Evolutionary conservation across 495 filamentous ascomycete species (phyloP), one percentile per base, ranked within the genome.

Genomic region (Aspergillus coremiiformis): DNA sequence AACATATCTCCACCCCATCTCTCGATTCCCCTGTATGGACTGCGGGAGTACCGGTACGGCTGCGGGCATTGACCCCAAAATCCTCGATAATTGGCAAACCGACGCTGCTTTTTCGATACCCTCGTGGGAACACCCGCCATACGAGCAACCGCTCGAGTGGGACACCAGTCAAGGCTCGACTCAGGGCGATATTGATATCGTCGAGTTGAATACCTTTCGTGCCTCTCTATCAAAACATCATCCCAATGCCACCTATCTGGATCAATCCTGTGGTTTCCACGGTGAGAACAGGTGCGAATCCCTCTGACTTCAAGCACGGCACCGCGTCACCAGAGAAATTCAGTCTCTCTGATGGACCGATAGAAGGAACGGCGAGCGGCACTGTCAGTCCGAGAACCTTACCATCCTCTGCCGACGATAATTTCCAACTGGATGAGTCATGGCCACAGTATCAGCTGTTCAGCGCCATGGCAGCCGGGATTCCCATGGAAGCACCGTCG

Each of bases 21-120:
- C 39, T 35, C 44, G 30, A 23, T 12, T 57, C 64, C 55, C 65
- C 70, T 73, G 70, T 65, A 75, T 75, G 72, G 72, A 75, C 70
- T 64, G 63, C 61, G 67, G 63, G 68, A 71, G 59, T 57, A 58
- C 66, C 59, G 65, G 61, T 37, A 67, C 67, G 45, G 66, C 67
- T 68, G 65, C 70, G 71, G 71, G 70, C 64, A 71, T 75, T 41
- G 71, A 75, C 71, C 71, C 72, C 66, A 75, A 73, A 62, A 73
- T 74, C 43, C 64, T 75, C 41, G 68, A 71, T 57, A 67, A 68
- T 47, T 75, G 71, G 68, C 69, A 72, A 66, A 63, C 64, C 11
- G 65, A 72, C 47, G 57, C 63, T 44, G 58, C 61, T 17, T 74
- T 70, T 54, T 64, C 70, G 11, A 63, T 72, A 55, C 53, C 62